Base-by-base conservation (phyloP, 1,284 basidiomycete genomes). In the Hortiboletus rubellus region DNA sequence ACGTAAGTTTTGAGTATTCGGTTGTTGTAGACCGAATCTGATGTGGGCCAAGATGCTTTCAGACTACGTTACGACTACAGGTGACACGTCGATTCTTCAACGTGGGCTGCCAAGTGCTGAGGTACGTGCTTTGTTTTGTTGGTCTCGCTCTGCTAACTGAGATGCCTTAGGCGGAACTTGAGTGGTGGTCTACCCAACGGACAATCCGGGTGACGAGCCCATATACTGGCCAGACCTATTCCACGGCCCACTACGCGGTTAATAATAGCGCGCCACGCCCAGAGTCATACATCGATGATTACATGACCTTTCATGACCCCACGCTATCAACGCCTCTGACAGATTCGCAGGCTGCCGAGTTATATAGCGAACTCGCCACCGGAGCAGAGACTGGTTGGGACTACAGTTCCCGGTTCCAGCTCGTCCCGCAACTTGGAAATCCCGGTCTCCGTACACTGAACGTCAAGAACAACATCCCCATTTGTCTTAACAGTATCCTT, bases 321-420 rank as follows among this genome's bases (percentile, higher is more conserved):
- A 77, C 79, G 0, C 64, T 84, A 7, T 64, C 66, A 34, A 81
- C 84, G 0, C 69, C 82, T 6, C 74, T 93, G 49, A 89, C 83
- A 56, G 85, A 85, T 22, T 74, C 79, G 2, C 74, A 88, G 67
- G 79, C 82, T 48, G 79, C 81, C 0, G 82, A 79, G 4, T 71
- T 98, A n/a, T 98, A 95, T 66, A 82, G 90, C n/a, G 89, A 96
- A 69, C 82, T 98, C 22, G 94, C 95, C 0, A 82, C 81, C 50
- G 94, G 92, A 44, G 95, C 94, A 1, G 94, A 97, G 77, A 84
- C 82, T 12, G 94, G 87, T 5, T 83, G 81, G 82, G 82, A 82
- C 60, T 82, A 77, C 52, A 75, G 73, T 10, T 73, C 76, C 2
- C 77, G 87, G 11, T 73, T 72, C 31, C 46, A 71, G 54, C 7